Base-by-base conservation (phyloP, 202 grass and related monocot species). In the Elaeis oleifera region DNA sequence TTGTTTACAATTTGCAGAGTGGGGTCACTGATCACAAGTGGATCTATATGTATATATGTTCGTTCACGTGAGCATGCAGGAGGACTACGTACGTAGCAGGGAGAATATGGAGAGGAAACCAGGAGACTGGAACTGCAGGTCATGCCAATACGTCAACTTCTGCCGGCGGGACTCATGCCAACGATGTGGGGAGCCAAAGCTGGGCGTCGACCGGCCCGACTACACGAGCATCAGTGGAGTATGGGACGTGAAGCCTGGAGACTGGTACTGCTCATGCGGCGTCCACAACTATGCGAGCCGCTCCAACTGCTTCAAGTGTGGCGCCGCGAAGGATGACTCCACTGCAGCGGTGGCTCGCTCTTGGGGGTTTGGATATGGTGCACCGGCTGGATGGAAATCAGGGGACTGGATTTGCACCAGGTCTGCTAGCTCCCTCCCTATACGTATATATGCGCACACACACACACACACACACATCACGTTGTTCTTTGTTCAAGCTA, bases 351-450 rank as follows among this genome's bases (percentile, higher is more conserved):
- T 78, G 20, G 63, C 57, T 48, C 64, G 73, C 3, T 73, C 60
- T 44, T 71, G 77, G 26, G 65, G 67, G 16, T 60, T 60, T 32
- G 31, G 68, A 1, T 54, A 58, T 0, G 70, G 52, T 31, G 77
- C 59, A 25, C 82, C 71, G 11, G 73, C 87, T 36, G 82, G 76
- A 23, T 90, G 83, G 88, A 90, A 86, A 54, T 5, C 85, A 1
- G 95, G 95, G 5, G 95, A 99, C 39, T 99, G 95, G 95, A 94
- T 83, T 48, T 99, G 95, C 66, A 17, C 88, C 63, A 99, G 88
- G 95, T 89, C 18, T 3, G 57, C 66, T 6, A 5, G 6, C 36
- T 36, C 32, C 32, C 6, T 9, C 6, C 32, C 6, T 9, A 0
- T 36, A 7, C 11, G 1, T 2, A 36, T 11, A 0, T 20, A 20